phyloP scores from a whole-genome alignment of 371 early-diverging fungal genomes.

The Rozella allomycis region DNA sequence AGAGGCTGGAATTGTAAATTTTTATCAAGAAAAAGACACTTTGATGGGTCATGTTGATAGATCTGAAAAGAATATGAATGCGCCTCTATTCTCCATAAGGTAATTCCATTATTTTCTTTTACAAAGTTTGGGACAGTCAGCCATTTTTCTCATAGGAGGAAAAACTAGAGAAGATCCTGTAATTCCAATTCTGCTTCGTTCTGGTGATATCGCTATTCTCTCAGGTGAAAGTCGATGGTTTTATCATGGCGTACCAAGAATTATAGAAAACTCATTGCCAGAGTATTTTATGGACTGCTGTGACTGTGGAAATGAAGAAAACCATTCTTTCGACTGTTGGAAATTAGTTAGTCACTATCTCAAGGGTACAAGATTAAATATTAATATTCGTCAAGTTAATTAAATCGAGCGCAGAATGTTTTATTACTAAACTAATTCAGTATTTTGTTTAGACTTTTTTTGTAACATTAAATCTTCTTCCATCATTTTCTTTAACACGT shows the following conservation, averaged over 20 bases:
- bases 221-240: conserved; percentile 40
- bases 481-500: too few relatives aligned
- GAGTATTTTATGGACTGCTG: too few relatives aligned
- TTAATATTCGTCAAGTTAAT: too few relatives aligned
- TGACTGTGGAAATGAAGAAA: too few relatives aligned
- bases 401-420: too few relatives aligned
- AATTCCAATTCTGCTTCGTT: conserved; percentile 33
- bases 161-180: conserved; percentile 37
- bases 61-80: conserved; percentile 66
- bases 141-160: conserved; percentile 60
- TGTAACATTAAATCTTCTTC: too few relatives aligned
- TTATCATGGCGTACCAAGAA: conserved; percentile 58
- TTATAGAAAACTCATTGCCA: conserved; percentile 41
- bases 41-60: conserved; percentile 86
- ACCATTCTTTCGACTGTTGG: too few relatives aligned
- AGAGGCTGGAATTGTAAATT: conserved; percentile 87
- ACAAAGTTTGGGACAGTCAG: conserved; percentile 41
- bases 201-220: conserved; percentile 73
- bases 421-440: too few relatives aligned
- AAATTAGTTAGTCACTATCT: too few relatives aligned
- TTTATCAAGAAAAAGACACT: conserved; percentile 58
- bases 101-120: conserved; percentile 5
- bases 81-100: conserved; percentile 66
- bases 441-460: too few relatives aligned
- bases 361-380: too few relatives aligned